A percentile compares a stretch with the other conserved stretches of the same genome.
Conservation (phyloP, 1,284 basidiomycete genomes). For the Peniophora sp. region DNA sequence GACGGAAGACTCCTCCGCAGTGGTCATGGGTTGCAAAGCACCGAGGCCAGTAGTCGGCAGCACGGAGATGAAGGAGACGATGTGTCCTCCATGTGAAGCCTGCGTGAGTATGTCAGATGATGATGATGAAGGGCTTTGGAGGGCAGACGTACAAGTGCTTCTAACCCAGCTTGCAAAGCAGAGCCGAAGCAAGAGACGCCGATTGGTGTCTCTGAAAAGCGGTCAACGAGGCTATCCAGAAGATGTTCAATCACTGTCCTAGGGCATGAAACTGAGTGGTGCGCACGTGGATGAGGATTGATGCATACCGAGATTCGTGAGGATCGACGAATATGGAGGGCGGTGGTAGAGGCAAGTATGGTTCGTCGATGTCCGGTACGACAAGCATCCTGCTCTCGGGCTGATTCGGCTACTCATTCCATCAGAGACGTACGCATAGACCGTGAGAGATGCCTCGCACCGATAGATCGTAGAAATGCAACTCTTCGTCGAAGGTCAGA, state of each 20-base stretch:
- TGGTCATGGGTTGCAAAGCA: constrained; percentile 35
- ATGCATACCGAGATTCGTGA: constrained; percentile 52
- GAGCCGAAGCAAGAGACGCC: constrained; percentile 73
- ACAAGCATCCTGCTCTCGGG: constrained; percentile 68
- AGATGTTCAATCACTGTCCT: constrained; percentile 57
- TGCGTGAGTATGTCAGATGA: constrained; percentile 19
- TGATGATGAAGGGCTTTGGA: neutral
- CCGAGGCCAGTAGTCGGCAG: constrained; percentile 80
- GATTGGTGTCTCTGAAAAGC: constrained; percentile 47
- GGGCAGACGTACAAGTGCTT: constrained; percentile 53
- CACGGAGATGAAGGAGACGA: constrained; percentile 76
- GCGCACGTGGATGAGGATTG: neutral
- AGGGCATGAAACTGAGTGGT: constrained; percentile 7
- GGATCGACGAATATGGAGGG: constrained; percentile 80
- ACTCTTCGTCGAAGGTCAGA: constrained; percentile 74
- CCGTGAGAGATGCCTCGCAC: constrained; percentile 37
- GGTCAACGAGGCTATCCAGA: constrained; percentile 59
- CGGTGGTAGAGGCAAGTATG: constrained; percentile 73
- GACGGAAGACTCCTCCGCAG: constrained; percentile 60
- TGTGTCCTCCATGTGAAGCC: constrained; percentile 80
- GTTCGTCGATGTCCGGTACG: constrained; percentile 85
- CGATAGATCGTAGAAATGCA: constrained; percentile 90
- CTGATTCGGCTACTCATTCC: constrained; percentile 22
- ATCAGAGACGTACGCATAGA: too few species aligned
- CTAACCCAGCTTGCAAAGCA: constrained; percentile 66